Base-by-base conservation (phyloP, 1,284 basidiomycete genomes). In the Rhodofomes roseus region DNA sequence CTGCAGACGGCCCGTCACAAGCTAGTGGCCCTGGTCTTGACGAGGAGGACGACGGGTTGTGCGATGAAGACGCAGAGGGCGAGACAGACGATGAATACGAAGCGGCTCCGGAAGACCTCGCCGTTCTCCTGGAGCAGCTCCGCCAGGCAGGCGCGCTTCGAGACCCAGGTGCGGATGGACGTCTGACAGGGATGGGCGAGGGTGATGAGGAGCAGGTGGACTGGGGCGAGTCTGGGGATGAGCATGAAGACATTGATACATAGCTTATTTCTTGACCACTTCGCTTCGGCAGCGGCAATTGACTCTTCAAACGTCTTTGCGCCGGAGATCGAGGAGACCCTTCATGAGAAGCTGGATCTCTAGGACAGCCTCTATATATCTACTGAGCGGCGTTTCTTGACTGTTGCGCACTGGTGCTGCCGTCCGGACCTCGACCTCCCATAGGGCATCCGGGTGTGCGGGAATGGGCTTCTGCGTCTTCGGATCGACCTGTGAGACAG, bases 381-480 rank as follows among this genome's bases (percentile, higher is more conserved):
- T 77, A 60, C 77, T 80, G 12, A 91, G 75, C 2, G 86, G 84
- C 3, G 79, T 84, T 63, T 90, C 86, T 67, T 84, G 87, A 1
- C 86, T 88, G 57, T 88, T 90, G 22, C 86, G 80, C 41, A 89
- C 84, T 4, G 90, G 90, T 6, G 79, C 78, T 2, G 89, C 87
- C 1, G 89, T 90, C 71, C 89, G 92, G 51, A 91, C 90, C 73
- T 92, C 88, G 37, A 92, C 89, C 69, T 92, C 86, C 90, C 90
- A 92, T 9, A 90, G 76, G 0, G 89, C 89, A 63, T 90, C 89
- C 16, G 82, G 74, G 58, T 89, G 87, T 18, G 87, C 87, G 43
- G 87, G 85, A 40, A 85, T 86, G 0, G 88, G 85, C 63, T 86
- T 82, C 57, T 85, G 83, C 4, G 88, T 90, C 71, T 82, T 87